Conservation (phyloP, 2,329 filamentous ascomycete species). For the Aspergillus versicolor region DNA sequence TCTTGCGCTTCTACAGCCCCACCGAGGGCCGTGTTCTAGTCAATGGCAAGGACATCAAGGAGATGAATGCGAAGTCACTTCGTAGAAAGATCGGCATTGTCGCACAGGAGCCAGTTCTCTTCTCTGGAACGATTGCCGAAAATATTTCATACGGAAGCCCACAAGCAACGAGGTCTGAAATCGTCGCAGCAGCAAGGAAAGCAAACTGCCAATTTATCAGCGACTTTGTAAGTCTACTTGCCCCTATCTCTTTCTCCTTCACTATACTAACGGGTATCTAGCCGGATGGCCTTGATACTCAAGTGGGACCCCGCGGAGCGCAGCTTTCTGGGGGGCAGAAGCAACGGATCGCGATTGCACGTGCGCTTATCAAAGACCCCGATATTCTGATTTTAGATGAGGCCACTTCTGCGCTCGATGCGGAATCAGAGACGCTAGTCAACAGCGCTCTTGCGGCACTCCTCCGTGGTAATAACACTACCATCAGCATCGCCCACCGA, state of each 20-base stretch:
- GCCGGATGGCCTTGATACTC: conserved; percentile 92
- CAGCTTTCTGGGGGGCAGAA: conserved; percentile 96
- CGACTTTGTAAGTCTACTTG: conserved; percentile 67
- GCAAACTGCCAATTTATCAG: conserved; percentile 97
- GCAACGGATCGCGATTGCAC: conserved; percentile 94
- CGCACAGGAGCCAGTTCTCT: conserved; percentile 91
- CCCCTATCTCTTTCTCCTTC: not conserved
- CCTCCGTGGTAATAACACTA: conserved; percentile 85
- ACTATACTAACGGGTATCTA: conserved; percentile 26
- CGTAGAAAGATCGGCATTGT: conserved; percentile 92
- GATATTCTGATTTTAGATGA: conserved; percentile 97
- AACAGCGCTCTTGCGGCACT: conserved; percentile 83
- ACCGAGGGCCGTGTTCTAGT: conserved; percentile 76
- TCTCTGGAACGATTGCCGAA: conserved; percentile 71
- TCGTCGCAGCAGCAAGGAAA: conserved; percentile 80
- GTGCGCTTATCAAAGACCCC: conserved; percentile 90
- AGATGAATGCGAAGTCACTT: conserved; percentile 90
- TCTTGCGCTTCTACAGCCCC: conserved; percentile 88
- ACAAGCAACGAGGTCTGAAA: conserved; percentile 72
- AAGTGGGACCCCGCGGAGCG: conserved; percentile 86
- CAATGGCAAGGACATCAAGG: conserved; percentile 76
- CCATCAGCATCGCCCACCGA: conserved; percentile 94
- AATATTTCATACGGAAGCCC: conserved; percentile 94
- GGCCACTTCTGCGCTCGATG: conserved; percentile 91
- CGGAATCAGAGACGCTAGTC: conserved; percentile 93